Evolutionary conservation across 169 alveolate species (phyloP), one percentile per base, ranked within the genome.

Genomic region (Cryptosporidium baileyi): DNA sequence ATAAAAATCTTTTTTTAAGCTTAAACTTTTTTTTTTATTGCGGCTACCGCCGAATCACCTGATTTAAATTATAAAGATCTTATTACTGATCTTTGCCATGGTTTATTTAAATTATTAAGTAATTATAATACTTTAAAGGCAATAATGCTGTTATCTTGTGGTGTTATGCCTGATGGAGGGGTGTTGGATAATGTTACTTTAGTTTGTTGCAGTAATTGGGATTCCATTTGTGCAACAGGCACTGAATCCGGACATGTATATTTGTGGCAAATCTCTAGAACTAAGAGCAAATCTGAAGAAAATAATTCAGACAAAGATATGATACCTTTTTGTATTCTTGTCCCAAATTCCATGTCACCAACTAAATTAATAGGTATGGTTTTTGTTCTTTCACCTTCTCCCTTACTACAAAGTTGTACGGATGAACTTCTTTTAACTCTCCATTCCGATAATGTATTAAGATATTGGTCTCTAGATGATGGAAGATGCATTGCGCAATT

Each of bases 401-500:
- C 85, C 17, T 57, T 74, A 28, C 26, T 74, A 19, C 85, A 74
- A 32, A 36, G 85, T 26, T 74, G 85, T 41, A 54, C 85, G 1
- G 85, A 74, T 54, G 92, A 89, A 57, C 57, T 89, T 2, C 61
- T 89, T 61, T 81, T 89, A 62, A 82, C 92, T 17, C 15, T 89
- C 43, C 92, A 89, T 67, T 34, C 90, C 13, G 92, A 89, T 34
- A 80, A 41, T 32, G 57, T 59, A 19, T 28, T 89, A 26, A 80
- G 92, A 26, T 52, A 74, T 19, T 89, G 92, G 92, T 89, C 91
- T 15, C 60, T 89, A 59, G 80, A 60, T 30, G 88, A 89, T 41
- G 92, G 92, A 36, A 62, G 92, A 24, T 89, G 92, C 26, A 63
- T 89, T 26, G 63, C 91, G 1, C 90, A 60, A 7, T 60, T 89